Base-by-base conservation (phyloP, 169 alveolate genomes). In the Cyclospora cayetanensis region DNA sequence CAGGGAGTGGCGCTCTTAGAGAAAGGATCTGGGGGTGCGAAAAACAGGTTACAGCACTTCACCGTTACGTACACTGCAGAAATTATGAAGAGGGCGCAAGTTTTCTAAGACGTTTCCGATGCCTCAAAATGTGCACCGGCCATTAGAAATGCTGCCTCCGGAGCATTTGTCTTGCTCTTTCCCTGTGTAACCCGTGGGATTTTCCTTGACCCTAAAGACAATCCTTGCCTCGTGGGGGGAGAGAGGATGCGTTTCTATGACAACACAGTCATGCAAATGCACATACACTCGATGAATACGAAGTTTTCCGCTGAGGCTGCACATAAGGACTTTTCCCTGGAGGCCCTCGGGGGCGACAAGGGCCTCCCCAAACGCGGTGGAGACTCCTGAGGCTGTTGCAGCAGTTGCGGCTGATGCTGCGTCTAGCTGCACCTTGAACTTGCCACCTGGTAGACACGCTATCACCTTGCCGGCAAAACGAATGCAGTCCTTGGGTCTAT, bases 221-320 rank as follows among this genome's bases (percentile, higher is more conserved):
- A 72, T 72, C 2, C 84, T 3, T 37, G 63, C 84, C 35, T 72
- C 60, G 22, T 72, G 31, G 1, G 84, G 84, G 1, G 60, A 9
- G 11, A 41, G 25, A 22, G 60, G 84, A 20, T 72, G 35, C 41
- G 84, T 41, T 20, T 72, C 63, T 2, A 72, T 11, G 11, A 72
- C 63, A 15, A 72, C 84, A 4, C 12, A 72, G 37, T 72, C 84
- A 60, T 72, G 37, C 2, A 72, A 60, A n/a, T 72, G 84, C 22
- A 72, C 84, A n/a, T 72, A 72, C 84, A 72, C 84, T 60, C 84
- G 29, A 29, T 29, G n/a, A 2, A 72, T 72, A 0, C 84, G 29
- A 4, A 72, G 37, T 37, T 72, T 72, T 18, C 84, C 84, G 29
- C 84, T 72, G 15, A 72, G 60, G 11, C 43, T 2, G 35, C 84